Evolutionary conservation across 2,329 filamentous ascomycete species (phyloP).

Genomic region (Penicillium sclerotigenum): DNA sequence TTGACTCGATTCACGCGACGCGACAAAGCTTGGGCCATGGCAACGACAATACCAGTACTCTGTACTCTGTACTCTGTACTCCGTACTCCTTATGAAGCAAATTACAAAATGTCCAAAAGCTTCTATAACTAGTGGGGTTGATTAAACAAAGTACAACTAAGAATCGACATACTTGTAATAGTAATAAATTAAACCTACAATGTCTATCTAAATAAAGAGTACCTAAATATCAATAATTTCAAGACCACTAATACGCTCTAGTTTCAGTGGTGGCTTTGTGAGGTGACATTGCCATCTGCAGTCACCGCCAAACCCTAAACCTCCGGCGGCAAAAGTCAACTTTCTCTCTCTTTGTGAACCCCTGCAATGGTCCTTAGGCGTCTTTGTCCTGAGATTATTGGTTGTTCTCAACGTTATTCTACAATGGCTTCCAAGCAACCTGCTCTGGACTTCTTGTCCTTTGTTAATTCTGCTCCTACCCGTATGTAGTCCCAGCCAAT

Average conservation of each 20-base stretch:
- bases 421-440: constrained; percentile 41
- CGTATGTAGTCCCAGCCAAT: constrained; percentile 55
- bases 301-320: constrained; percentile 8
- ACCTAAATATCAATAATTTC: background rate
- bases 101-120: constrained; percentile 8
- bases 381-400: constrained; percentile 10
- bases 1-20: constrained; percentile 19
- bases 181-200: background rate
- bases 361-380: constrained; percentile 10
- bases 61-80: too few species aligned
- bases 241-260: background rate
- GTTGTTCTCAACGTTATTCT: constrained; percentile 19
- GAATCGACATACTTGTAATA: background rate
- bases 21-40: constrained; percentile 18
- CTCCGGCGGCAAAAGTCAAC: constrained; percentile 3
- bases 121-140: constrained; percentile 1
- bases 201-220: background rate
- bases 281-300: constrained; percentile 1
- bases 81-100: too few species aligned
- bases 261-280: background rate
- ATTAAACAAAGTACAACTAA: background rate
- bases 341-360: background rate
- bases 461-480: constrained; percentile 90
- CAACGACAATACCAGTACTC: too few species aligned
- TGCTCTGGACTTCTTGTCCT: constrained; percentile 83